Base-by-base conservation (phyloP, 2,329 filamentous ascomycete genomes). In the Septoria linicola region DNA sequence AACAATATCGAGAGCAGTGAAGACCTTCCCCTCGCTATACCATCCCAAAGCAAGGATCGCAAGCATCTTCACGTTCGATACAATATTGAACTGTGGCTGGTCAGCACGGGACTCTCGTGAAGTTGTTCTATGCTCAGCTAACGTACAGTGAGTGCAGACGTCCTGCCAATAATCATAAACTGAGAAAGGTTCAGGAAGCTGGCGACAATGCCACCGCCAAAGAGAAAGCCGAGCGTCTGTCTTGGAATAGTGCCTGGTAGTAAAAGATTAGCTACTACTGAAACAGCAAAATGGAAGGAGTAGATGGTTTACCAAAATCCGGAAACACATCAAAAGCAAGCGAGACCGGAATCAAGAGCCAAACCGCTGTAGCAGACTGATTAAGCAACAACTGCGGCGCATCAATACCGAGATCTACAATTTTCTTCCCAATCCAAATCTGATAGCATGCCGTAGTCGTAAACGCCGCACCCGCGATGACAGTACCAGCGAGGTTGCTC, bases 341-440 rank as follows among this genome's bases (percentile, higher is more conserved):
- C 4, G 41, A 45, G 1, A 51, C 35, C 8, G 49, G 49, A 8
- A 46, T 35, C 21, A 51, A 21, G 2, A 51, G 21, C 20, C 17
- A 37, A 8, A 51, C 48, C 8, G 48, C 48, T 6, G 34, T 41
- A 0, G 41, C 41, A 20, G 30, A 45, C 27, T 51, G 49, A 20
- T 51, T 51, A 11, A 51, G 41, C 13, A 51, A 19, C n/a, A 51
- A 19, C n/a, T 51, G 49, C 17, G 49, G 32, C 3, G 49, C 49
- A 35, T 51, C 49, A 17, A 51, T 35, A 4, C 46, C 41, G 21
- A 51, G n/a, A 35, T 51, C 49, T 7, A 23, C 35, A 21, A 51
- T 45, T 27, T 51, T 51, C 41, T 51, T 51, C 8, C 49, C 49
- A 17, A 51, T 51, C 49, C 49, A 51, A 20, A 51, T 51, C 40